Conservation (phyloP, 306 rosid species). For the Glycine tomentella region DNA sequence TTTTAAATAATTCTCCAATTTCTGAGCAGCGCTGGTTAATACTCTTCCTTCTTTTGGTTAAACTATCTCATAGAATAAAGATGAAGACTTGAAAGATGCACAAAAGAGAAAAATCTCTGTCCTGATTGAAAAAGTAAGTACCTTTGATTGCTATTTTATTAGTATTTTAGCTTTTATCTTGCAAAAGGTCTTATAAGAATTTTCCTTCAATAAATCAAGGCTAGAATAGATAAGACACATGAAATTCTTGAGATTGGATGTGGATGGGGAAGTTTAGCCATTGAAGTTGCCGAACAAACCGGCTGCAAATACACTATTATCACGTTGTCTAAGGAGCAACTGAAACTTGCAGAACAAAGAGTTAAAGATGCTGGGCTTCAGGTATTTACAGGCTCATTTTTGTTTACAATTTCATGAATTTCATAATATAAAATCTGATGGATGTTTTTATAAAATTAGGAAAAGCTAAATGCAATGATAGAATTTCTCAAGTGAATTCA, state of each 20-base stretch:
- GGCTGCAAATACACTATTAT: constrained; percentile 89
- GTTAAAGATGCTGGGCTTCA: constrained; percentile 79
- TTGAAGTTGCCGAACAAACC: constrained; percentile 78
- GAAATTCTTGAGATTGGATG: constrained; percentile 88
- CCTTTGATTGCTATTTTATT: background rate
- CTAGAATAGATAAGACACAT: constrained; percentile 70
- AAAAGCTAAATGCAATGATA: constrained; percentile 3
- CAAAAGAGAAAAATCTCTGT: constrained; percentile 77
- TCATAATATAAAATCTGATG: background rate
- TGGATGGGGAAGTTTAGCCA: constrained; percentile 95
- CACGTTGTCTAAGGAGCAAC: constrained; percentile 83
- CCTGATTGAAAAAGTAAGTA: constrained; percentile 68
- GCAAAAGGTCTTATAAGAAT: constrained; percentile 3
- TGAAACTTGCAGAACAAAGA: constrained; percentile 73
- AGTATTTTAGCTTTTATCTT: background rate
- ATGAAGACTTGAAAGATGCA: constrained; percentile 78
- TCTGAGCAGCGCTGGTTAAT: constrained; percentile 9
- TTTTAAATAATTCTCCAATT: constrained; percentile 6
- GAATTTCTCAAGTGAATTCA: background rate
- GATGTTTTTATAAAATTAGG: background rate
- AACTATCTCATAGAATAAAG: constrained; percentile 57
- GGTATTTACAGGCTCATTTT: constrained; percentile 51
- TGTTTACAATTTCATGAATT: background rate
- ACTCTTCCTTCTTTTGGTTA: background rate
- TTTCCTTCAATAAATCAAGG: constrained; percentile 55